phyloP scores from a whole-genome alignment of 2,329 filamentous ascomycete species.

The Alternaria burnsii region DNA sequence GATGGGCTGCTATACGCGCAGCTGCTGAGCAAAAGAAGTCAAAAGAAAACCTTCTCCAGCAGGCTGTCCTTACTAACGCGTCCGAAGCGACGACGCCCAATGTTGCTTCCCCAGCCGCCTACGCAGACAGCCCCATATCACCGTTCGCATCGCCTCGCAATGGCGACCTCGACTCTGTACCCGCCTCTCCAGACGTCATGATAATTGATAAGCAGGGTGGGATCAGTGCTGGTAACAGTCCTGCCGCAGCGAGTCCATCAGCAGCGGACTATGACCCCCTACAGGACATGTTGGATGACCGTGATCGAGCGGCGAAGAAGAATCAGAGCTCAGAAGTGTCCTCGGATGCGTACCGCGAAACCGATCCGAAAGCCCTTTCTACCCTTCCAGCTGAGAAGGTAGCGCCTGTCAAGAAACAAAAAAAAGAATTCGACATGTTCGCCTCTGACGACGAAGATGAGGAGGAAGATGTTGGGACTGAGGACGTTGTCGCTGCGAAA shows the following conservation, averaged over 20 bases:
- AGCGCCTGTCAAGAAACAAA: conserved; percentile 49
- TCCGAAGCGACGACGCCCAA: conserved; percentile 64
- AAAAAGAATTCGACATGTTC: conserved; percentile 70
- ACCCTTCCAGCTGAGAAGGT: conserved; percentile 55
- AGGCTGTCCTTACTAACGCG: conserved; percentile 72
- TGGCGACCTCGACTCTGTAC: conserved; percentile 47
- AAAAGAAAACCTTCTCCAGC: conserved; percentile 70
- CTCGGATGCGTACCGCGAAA: conserved; percentile 67
- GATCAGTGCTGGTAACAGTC: conserved; percentile 45
- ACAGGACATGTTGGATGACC: conserved; percentile 86
- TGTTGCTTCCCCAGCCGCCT: conserved; percentile 51
- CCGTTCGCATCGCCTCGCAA: conserved; percentile 50
- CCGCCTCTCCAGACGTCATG: conserved; percentile 53
- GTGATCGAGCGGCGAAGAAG: conserved; percentile 72
- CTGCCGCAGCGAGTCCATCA: conserved; percentile 74
- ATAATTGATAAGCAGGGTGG: conserved; percentile 53
- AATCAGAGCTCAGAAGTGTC: conserved; percentile 46
- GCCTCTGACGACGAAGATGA: conserved; percentile 75
- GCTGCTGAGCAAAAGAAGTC: conserved; percentile 59
- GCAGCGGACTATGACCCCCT: conserved; percentile 93
- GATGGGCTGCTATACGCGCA: conserved; percentile 45
- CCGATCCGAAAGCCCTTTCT: conserved; percentile 62
- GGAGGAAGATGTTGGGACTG: conserved; percentile 70
- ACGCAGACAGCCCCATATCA: conserved; percentile 45
- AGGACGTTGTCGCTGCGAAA: conserved; percentile 29